Evolutionary conservation across 2,329 filamentous ascomycete genomes (phyloP).

Genomic region (Aureobasidium sp.): DNA sequence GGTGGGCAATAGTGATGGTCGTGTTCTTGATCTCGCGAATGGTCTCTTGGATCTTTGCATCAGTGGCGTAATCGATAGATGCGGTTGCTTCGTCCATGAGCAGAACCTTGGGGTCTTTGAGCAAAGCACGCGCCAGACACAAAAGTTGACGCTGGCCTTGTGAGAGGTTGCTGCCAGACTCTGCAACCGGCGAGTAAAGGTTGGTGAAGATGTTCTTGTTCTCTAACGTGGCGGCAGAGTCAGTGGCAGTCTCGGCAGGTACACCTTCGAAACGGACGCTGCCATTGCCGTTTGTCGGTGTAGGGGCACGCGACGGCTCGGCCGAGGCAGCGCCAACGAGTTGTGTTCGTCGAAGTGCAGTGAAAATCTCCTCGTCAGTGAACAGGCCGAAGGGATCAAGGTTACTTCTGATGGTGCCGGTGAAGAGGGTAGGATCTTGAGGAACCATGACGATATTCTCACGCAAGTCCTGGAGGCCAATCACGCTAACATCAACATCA

Average conservation of each 20-base stretch:
- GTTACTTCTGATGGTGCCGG: conserved; percentile 82
- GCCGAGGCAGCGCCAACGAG: conserved; percentile 56
- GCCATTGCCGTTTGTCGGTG: conserved; percentile 19
- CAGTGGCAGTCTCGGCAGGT: conserved; percentile 15
- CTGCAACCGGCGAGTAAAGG: conserved; percentile 70
- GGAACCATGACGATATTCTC: conserved; percentile 96
- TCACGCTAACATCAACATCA: conserved; percentile 76
- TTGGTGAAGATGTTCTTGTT: conserved; percentile 96
- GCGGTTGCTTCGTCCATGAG: conserved; percentile 99
- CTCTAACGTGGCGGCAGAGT: conserved; percentile 41
- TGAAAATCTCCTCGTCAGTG: conserved; percentile 84
- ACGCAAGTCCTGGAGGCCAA: conserved; percentile 87
- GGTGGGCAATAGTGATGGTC: conserved; percentile 92
- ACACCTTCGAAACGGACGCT: neutral
- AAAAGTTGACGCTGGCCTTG: conserved; percentile 93
- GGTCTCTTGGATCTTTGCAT: conserved; percentile 91
- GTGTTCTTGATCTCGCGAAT: conserved; percentile 87
- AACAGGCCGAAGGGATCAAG: conserved; percentile 86
- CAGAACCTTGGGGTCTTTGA: conserved; percentile 86
- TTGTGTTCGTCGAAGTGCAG: conserved; percentile 77
- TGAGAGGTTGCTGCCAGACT: conserved; percentile 88
- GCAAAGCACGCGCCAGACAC: conserved; percentile 83
- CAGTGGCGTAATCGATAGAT: conserved; percentile 92
- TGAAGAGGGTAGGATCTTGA: conserved; percentile 92
- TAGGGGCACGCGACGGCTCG: conserved; percentile 26